phyloP scores from a whole-genome alignment of 164 flowering plant genomes.

The Tinospora cordifolia region DNA sequence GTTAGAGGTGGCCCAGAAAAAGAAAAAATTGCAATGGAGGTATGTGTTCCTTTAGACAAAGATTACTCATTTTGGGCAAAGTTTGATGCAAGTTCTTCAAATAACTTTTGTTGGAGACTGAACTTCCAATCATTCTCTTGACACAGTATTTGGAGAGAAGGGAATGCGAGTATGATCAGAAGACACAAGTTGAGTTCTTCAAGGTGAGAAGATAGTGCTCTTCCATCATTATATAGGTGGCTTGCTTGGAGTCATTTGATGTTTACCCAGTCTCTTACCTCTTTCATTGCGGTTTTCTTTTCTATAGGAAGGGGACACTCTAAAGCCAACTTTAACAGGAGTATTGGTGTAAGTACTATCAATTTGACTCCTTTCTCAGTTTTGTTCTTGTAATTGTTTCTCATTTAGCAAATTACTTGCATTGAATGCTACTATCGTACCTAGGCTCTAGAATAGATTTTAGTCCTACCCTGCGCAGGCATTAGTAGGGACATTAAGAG shows the following conservation, averaged over 20 bases:
- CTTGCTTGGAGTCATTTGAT: not conserved
- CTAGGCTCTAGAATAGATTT: too few relatives aligned
- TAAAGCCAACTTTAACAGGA: slow-evolving; percentile 51
- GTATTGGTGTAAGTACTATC: slow-evolving; percentile 67
- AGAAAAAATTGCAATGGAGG: slow-evolving; percentile 86
- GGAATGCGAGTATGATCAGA: slow-evolving; percentile 88
- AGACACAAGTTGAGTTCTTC: slow-evolving; percentile 71
- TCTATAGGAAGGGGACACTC: slow-evolving; percentile 56
- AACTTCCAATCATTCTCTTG: slow-evolving; percentile 6
- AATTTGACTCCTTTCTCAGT: not conserved
- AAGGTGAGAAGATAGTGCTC: slow-evolving; percentile 44
- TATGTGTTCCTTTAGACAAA: slow-evolving; percentile 15
- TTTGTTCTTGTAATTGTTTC: too few relatives aligned
- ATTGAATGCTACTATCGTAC: too few relatives aligned
- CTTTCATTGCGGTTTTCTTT: not conserved
- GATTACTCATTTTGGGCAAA: not conserved
- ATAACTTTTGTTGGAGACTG: not conserved
- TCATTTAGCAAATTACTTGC: too few relatives aligned
- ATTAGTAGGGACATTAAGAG: too few relatives aligned
- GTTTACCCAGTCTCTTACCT: slow-evolving; percentile 7
- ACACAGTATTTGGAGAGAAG: slow-evolving; percentile 84
- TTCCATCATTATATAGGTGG: not conserved
- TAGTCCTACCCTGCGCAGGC: too few relatives aligned
- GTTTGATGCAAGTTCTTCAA: not conserved
- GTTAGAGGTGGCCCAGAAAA: slow-evolving; percentile 74